Conservation (phyloP, 2,329 filamentous ascomycete species). For the Teratosphaeria viscida region DNA sequence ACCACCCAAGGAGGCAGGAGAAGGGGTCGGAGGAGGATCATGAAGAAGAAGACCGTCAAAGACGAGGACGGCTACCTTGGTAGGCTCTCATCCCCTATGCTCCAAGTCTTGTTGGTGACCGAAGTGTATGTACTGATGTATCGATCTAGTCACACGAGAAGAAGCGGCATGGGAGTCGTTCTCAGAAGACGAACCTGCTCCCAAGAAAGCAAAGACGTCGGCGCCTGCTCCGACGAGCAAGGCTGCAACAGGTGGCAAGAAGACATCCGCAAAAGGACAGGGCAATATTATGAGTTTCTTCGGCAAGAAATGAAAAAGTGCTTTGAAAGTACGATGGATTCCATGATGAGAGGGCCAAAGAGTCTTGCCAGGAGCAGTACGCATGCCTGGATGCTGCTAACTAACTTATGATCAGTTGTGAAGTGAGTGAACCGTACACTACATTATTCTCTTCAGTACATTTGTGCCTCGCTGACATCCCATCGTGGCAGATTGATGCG, state of each 20-base stretch:
- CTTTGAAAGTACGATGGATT: background rate
- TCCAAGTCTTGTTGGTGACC: constrained; percentile 4
- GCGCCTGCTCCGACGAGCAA: constrained; percentile 38
- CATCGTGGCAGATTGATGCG: no score
- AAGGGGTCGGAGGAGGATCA: constrained; percentile 66
- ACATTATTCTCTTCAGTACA: no score
- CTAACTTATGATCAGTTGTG: no score
- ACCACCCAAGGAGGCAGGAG: constrained; percentile 54
- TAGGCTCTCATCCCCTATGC: constrained; percentile 35
- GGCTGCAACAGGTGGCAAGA: constrained; percentile 30
- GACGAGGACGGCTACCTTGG: constrained; percentile 86
- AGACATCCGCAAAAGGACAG: constrained; percentile 42
- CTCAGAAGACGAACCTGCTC: constrained; percentile 70
- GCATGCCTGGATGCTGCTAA: background rate
- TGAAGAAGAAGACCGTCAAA: constrained; percentile 77
- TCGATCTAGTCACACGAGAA: constrained; percentile 65
- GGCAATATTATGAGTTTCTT: constrained; percentile 93
- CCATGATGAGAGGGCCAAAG: background rate
- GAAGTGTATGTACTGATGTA: background rate
- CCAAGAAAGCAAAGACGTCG: constrained; percentile 43
- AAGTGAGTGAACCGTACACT: no score
- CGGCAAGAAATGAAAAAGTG: constrained; percentile 54
- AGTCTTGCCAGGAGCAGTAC: background rate
- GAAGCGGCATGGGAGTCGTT: constrained; percentile 84
- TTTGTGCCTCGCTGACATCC: no score